These are phyloP conservation scores for Neurospora crassa DNA, from an alignment of 2,329 filamentous ascomycete species.

Conservation along the genomic window DNA sequence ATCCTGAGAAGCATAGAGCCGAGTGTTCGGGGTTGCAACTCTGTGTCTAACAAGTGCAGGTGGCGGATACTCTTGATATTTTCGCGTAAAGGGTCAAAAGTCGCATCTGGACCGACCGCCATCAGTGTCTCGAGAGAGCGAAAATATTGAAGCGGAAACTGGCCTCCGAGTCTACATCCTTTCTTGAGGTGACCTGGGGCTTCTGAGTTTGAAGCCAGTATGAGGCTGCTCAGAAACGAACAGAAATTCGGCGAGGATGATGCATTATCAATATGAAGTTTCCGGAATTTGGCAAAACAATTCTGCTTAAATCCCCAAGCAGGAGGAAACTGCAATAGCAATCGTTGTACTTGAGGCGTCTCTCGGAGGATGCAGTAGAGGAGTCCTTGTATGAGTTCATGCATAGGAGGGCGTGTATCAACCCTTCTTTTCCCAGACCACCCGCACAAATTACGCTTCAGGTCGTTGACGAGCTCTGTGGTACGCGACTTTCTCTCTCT, in stretches of 20 bases:
- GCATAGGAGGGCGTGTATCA: background rate
- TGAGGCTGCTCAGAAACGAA: background rate
- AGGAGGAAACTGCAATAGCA: background rate
- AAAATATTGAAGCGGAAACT: background rate
- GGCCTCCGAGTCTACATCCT: background rate
- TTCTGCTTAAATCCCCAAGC: background rate
- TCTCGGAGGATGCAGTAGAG: background rate
- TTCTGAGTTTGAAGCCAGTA: background rate
- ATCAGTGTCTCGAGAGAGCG: background rate
- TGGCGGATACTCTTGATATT: background rate
- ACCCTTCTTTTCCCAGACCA: background rate
- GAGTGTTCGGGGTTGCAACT: background rate
- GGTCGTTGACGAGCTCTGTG: background rate
- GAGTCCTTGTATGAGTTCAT: background rate
- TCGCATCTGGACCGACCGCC: background rate
- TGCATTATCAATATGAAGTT: background rate
- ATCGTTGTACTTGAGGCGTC: background rate
- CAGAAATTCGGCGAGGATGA: background rate
- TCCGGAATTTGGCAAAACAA: background rate
- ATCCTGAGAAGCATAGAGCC: background rate
- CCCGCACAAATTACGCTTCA: accelerated
- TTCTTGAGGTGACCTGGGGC: too few species aligned
- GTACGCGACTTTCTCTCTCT: background rate
- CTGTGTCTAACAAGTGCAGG: background rate
- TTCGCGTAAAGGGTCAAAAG: background rate